A percentile compares a stretch with the other conserved stretches of the same genome.
These are phyloP conservation scores for Penicillium sp. DNA, from an alignment of 2,329 filamentous ascomycete genomes.

Conservation along the genomic window DNA sequence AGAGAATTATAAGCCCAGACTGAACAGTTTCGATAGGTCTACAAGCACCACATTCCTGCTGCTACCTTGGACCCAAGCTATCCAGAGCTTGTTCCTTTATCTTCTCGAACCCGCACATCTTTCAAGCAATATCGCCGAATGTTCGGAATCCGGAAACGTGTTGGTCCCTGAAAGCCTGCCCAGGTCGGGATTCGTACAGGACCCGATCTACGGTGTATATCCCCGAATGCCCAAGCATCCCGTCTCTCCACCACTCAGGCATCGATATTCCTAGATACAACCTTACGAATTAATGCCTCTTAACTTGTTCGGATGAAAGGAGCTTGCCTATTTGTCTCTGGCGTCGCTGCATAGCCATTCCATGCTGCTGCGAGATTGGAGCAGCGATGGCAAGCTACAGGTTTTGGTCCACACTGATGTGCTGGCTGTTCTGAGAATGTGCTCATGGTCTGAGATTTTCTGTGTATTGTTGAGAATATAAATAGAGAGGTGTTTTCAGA, in stretches of 20 bases:
- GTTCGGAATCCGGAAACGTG: not conserved
- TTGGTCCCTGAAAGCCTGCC: not conserved
- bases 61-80: not conserved
- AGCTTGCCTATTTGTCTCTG: not conserved
- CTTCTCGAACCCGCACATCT: not conserved
- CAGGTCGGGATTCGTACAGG: not conserved
- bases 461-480: not conserved
- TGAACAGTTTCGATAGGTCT: not conserved
- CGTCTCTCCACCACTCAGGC: not conserved
- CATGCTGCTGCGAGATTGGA: not conserved
- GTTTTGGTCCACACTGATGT: not conserved
- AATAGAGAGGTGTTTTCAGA: not conserved
- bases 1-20: too few species aligned
- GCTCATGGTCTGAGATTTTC: not conserved
- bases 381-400: not conserved
- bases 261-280: not conserved
- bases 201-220: constrained; percentile 13
- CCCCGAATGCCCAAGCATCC: constrained; percentile 1
- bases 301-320: not conserved
- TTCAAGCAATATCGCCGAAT: not conserved
- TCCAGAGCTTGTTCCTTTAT: not conserved
- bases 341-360: not conserved
- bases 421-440: not conserved
- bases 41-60: not conserved
- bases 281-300: not conserved